Base-by-base conservation (phyloP, 225 moss, liverwort and hornwort genomes). In the Bryum argenteum region DNA sequence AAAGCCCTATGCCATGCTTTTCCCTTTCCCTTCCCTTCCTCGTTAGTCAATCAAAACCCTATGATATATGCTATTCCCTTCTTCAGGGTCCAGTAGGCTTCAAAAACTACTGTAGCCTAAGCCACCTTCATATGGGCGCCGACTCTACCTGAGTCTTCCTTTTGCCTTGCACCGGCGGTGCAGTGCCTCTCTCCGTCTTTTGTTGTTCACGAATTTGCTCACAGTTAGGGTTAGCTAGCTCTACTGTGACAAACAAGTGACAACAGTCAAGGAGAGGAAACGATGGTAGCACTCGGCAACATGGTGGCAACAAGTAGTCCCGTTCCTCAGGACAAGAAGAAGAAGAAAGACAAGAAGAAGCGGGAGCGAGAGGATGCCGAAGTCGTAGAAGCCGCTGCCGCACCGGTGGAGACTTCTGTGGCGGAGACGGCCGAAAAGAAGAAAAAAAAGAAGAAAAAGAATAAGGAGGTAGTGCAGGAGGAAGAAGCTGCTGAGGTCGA, bases 201-300 rank as follows among this genome's bases (percentile, higher is more conserved):
- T 58, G 23, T 39, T 26, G 54, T 54, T 52, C 14, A 4, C 9
- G 7, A 67, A 74, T 74, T 28, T 18, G 65, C 24, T 57, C 24
- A 59, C 52, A 59, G 43, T 12, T 71, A 9, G 14, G 58, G 47
- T 59, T 42, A 10, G 22, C 47, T 8, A 10, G n/a, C 47, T 8
- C 8, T 20, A 3, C 62, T 21, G 66, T 19, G 68, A 63, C 40
- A 10, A 20, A 10, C 9, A 45, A 15, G 24, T 33, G 33, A 33
- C 63, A 55, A 26, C 62, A 75, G 37, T 63, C 37, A 10, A 71
- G 53, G 72, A 66, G 78, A 67, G 71, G 77, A 71, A 70, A 65
- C 54, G 26, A 85, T 85, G 85, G 85, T 82, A 63, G 82, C 82
- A 24, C 65, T 79, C 9, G 85, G 79, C 66, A 85, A 71, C 54